Percentiles rank a stretch among this genome's conserved stretches.
Evolutionary conservation across 148 eudicot species (phyloP).

Genomic region (Hydrangea macrophylla): DNA sequence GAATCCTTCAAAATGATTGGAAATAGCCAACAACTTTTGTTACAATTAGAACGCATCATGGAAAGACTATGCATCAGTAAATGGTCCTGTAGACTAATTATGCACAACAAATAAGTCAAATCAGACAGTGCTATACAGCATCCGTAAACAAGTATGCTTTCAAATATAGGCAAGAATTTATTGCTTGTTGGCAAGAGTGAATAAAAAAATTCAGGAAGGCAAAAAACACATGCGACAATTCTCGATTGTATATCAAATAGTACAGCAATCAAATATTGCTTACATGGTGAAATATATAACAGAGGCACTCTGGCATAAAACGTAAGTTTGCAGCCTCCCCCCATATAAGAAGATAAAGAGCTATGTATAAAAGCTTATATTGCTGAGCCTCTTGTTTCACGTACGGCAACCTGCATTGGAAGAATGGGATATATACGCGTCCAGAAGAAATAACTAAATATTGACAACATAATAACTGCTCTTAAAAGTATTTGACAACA

Average conservation of each 20-base stretch:
- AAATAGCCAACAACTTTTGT: not conserved
- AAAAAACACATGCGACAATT: too few species aligned
- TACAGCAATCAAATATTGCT: conserved; percentile 28
- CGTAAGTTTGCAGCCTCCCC: conserved; percentile 97
- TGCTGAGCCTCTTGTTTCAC: conserved; percentile 93
- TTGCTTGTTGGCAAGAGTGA: too few species aligned
- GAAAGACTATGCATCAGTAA: not conserved
- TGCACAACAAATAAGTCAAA: too few species aligned
- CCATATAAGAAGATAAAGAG: conserved; percentile 95
- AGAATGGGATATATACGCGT: conserved; percentile 7
- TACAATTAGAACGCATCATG: not conserved
- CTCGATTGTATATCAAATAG: too few species aligned
- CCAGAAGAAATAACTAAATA: not conserved
- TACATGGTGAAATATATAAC: conserved; percentile 98
- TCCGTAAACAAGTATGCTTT: too few species aligned
- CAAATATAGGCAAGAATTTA: too few species aligned
- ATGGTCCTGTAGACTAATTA: not conserved
- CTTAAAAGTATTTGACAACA: not conserved
- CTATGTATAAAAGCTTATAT: conserved; percentile 76
- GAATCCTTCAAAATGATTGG: not conserved
- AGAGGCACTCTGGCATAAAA: conserved; percentile 95
- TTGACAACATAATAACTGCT: not conserved
- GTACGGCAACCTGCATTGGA: conserved; percentile 70
- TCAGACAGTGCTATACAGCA: too few species aligned
- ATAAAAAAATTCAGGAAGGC: too few species aligned